Percentiles rank a stretch among this genome's conserved stretches.
Evolutionary conservation across 768 basidiomycete genomes (phyloP).

Genomic region (Boletus rufocinnamomeus): DNA sequence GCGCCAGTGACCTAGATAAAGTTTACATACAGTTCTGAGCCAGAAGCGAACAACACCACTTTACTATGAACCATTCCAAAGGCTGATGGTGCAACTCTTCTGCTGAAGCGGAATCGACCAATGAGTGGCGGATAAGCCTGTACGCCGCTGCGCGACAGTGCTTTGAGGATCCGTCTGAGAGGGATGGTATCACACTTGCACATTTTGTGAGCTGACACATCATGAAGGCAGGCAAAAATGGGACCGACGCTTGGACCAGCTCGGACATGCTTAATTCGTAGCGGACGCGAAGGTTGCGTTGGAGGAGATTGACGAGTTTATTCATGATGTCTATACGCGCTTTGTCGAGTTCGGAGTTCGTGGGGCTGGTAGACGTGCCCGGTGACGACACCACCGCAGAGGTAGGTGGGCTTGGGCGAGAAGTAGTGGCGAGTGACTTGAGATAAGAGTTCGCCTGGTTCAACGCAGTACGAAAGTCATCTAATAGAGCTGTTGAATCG

Average conservation of each 20-base stretch:
- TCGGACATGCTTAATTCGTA: slow-evolving; percentile 73
- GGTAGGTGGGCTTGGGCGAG: slow-evolving; percentile 38
- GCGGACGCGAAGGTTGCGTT: slow-evolving; percentile 70
- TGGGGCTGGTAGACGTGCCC: slow-evolving; percentile 37
- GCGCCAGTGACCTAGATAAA: slow-evolving; percentile 66
- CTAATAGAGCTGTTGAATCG: slow-evolving; percentile 36
- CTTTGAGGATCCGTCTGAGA: slow-evolving; percentile 74
- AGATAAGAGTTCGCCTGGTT: slow-evolving; percentile 63
- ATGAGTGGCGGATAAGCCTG: slow-evolving; percentile 73
- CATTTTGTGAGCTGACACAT: slow-evolving; percentile 11
- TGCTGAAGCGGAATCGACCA: slow-evolving; percentile 75
- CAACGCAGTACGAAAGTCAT: slow-evolving; percentile 74
- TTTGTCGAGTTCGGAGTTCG: slow-evolving; percentile 47
- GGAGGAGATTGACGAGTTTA: slow-evolving; percentile 63
- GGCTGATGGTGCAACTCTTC: slow-evolving; percentile 60
- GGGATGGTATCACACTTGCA: slow-evolving; percentile 69
- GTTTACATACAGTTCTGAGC: slow-evolving; percentile 5
- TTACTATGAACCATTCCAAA: slow-evolving; percentile 89
- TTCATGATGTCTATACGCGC: slow-evolving; percentile 64
- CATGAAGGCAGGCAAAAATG: slow-evolving; percentile 1
- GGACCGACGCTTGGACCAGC: slow-evolving; percentile 71
- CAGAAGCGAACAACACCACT: slow-evolving; percentile 48
- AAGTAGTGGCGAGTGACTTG: slow-evolving; percentile 53
- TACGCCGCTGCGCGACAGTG: slow-evolving; percentile 82
- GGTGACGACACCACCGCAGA: slow-evolving; percentile 41